Conservation (phyloP, 441 rosid species). For the Erysimum cheiri region DNA sequence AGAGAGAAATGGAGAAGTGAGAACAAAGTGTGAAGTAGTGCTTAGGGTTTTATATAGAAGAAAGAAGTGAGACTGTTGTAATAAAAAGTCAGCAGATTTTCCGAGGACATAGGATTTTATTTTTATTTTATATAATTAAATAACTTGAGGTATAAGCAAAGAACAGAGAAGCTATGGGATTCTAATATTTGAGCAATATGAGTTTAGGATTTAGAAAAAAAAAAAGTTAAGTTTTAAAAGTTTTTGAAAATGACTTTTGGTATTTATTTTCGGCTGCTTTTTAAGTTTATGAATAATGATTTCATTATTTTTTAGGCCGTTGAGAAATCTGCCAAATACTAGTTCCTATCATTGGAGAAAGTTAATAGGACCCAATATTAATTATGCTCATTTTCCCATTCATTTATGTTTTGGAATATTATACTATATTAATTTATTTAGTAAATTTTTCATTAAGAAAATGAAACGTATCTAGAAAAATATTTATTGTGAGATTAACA, state of each 20-base stretch:
- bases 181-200: neutral
- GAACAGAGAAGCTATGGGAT: slow-evolving; percentile 24
- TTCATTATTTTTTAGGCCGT: neutral
- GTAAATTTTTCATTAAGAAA: slow-evolving; percentile 12
- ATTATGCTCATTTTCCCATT: slow-evolving; percentile 16
- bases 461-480: slow-evolving; percentile 18
- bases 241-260: slow-evolving; percentile 17
- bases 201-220: neutral
- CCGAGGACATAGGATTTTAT: slow-evolving; percentile 28
- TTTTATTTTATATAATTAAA: slow-evolving; percentile 8
- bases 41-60: slow-evolving; percentile 40
- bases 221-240: neutral
- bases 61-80: slow-evolving; percentile 26
- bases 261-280: slow-evolving; percentile 8
- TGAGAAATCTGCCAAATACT: neutral
- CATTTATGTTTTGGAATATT: neutral
- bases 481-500: slow-evolving; percentile 11
- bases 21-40: slow-evolving; percentile 28
- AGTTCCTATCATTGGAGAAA: neutral
- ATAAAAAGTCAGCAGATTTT: slow-evolving; percentile 36
- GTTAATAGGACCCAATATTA: slow-evolving; percentile 4
- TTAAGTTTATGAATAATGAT: neutral
- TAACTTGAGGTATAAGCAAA: slow-evolving; percentile 40
- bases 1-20: slow-evolving; percentile 57
- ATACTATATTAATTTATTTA: neutral